Conservation (phyloP, 139 green algal genomes). For the Chlorella sp. region DNA sequence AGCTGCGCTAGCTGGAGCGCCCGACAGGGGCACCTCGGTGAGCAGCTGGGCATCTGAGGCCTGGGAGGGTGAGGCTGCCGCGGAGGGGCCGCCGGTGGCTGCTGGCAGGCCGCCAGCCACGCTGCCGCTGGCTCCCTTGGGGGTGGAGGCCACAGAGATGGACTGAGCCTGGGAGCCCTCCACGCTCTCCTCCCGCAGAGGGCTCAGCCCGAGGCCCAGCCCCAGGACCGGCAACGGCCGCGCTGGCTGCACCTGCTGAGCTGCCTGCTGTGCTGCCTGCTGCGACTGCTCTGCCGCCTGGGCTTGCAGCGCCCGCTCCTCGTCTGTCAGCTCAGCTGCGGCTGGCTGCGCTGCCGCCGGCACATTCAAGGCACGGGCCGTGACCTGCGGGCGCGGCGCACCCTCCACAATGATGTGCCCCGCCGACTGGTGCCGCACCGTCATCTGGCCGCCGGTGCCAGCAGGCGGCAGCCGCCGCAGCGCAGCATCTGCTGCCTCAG, state of each 20-base stretch:
- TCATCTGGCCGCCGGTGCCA: not conserved
- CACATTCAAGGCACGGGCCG: not conserved
- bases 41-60: slow-evolving; percentile 20
- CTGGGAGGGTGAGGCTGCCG: not conserved
- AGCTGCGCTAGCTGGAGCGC: not conserved
- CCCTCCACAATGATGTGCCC: slow-evolving; percentile 5
- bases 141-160: not conserved
- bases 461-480: no score
- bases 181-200: not conserved
- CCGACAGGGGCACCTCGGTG: not conserved
- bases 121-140: not conserved
- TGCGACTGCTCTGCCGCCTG: not conserved
- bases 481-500: not conserved
- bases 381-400: not conserved
- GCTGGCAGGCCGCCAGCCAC: not conserved
- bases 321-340: not conserved
- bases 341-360: not conserved
- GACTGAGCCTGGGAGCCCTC: not conserved
- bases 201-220: not conserved
- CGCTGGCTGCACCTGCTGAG: not conserved
- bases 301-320: not conserved
- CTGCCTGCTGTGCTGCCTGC: not conserved
- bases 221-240: not conserved
- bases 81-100: not conserved
- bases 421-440: not conserved